These are phyloP conservation scores for Colletotrichum salicis DNA, from an alignment of 2,329 filamentous ascomycete genomes.

Conservation along the genomic window DNA sequence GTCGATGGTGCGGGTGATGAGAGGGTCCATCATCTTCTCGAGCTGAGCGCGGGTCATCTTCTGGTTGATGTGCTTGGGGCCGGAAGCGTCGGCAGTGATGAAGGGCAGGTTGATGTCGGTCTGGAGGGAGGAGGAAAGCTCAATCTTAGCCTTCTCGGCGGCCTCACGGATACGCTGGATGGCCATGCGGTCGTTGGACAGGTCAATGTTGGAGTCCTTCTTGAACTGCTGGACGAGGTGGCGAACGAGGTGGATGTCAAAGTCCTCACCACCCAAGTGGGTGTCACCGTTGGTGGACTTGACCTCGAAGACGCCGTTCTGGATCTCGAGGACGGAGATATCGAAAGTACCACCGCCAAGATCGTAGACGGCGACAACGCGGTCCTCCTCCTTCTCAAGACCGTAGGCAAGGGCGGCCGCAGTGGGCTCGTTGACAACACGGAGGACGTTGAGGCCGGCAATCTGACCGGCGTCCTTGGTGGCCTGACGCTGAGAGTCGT, in stretches of 20 bases:
- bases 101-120: slow-evolving; percentile 99
- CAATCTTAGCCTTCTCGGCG: slow-evolving; percentile 99
- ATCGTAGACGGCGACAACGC: slow-evolving; percentile 95
- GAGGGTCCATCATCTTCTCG: slow-evolving; percentile 89
- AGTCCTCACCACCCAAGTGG: slow-evolving; percentile 97
- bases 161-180: slow-evolving; percentile 99
- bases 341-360: slow-evolving; percentile 98
- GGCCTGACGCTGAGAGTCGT: slow-evolving; percentile 96
- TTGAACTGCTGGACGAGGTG: slow-evolving; percentile 96
- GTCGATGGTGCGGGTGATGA: slow-evolving; percentile 87
- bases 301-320: slow-evolving; percentile 98
- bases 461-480: slow-evolving; percentile 99
- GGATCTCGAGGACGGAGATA: slow-evolving; percentile 97
- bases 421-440: slow-evolving; percentile 98
- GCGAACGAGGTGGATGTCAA: slow-evolving; percentile 93
- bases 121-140: slow-evolving; percentile 92
- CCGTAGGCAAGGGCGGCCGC: slow-evolving; percentile 96
- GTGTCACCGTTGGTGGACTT: slow-evolving; percentile 99
- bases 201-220: slow-evolving; percentile 91
- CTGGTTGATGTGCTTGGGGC: slow-evolving; percentile 97
- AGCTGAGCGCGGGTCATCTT: slow-evolving; percentile 94
- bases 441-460: slow-evolving; percentile 92
- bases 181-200: slow-evolving; percentile 93
- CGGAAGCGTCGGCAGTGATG: slow-evolving; percentile 95
- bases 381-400: slow-evolving; percentile 92